A percentile compares a stretch with the other conserved stretches of the same genome.
Evolutionary conservation across 768 basidiomycete genomes (phyloP).

Genomic region (Tylopilus subfusipes): DNA sequence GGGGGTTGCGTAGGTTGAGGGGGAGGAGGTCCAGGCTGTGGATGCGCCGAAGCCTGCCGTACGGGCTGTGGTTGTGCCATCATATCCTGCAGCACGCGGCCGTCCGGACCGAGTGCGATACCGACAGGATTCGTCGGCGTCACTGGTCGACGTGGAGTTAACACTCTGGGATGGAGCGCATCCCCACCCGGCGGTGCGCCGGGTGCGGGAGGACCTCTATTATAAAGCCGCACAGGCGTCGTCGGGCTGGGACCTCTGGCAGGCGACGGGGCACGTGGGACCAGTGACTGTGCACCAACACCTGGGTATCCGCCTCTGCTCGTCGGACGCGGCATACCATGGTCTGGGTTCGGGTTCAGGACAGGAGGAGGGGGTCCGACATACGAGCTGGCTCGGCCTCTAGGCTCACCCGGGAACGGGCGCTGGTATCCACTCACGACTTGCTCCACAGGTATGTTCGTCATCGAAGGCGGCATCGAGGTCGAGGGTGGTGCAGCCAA

Average conservation of each 20-base stretch:
- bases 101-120: not conserved
- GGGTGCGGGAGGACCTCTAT: not conserved
- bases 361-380: slow-evolving; percentile 30
- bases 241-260: not conserved
- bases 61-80: not conserved
- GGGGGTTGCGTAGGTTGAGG: not conserved
- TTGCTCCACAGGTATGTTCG: slow-evolving; percentile 62
- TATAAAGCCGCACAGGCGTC: not conserved
- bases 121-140: not conserved
- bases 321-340: slow-evolving; percentile 47
- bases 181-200: not conserved
- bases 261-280: not conserved
- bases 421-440: slow-evolving; percentile 77
- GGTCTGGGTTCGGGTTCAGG: slow-evolving; percentile 26
- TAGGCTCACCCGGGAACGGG: slow-evolving; percentile 79
- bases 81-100: not conserved
- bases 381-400: slow-evolving; percentile 53
- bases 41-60: not conserved
- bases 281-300: not conserved
- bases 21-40: not conserved
- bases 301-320: not conserved
- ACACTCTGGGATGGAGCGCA: not conserved
- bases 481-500: slow-evolving; percentile 66
- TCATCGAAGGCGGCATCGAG: slow-evolving; percentile 34
- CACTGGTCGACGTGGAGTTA: not conserved